phyloP scores from a whole-genome alignment of 169 alveolate species.

The Plasmodium gonderi region DNA sequence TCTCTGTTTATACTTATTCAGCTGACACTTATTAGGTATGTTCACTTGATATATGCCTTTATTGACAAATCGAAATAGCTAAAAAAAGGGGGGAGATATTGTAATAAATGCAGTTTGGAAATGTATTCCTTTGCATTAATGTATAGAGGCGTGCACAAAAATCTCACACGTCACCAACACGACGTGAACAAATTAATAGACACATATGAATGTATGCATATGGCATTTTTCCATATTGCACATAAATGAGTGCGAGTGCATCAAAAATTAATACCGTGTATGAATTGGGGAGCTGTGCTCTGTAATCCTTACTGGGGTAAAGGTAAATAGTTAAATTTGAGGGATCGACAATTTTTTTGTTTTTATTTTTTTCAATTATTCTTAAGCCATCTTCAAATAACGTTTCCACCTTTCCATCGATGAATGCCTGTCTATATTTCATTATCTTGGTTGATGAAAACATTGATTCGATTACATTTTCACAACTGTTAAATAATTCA shows the following conservation, averaged over 20 bases:
- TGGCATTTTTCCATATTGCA: not conserved
- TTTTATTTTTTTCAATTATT: conserved; percentile 73
- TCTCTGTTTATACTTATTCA: conserved; percentile 43
- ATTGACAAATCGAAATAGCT: conserved; percentile 65
- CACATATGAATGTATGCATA: not conserved
- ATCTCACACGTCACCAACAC: no score
- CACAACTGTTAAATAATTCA: conserved; percentile 66
- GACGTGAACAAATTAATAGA: not conserved
- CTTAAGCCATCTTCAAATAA: conserved; percentile 74
- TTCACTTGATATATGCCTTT: conserved; percentile 75
- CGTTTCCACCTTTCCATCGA: conserved; percentile 75
- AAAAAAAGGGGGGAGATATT: not conserved
- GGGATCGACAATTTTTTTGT: conserved; percentile 70
- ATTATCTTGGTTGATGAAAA: conserved; percentile 62
- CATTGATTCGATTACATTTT: conserved; percentile 67
- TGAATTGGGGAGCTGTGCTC: conserved; percentile 57
- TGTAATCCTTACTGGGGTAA: conserved; percentile 67
- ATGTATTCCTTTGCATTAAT: no score
- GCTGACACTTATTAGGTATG: conserved; percentile 68
- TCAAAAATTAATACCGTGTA: conserved; percentile 27
- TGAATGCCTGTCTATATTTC: conserved; percentile 74
- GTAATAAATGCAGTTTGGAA: not conserved
- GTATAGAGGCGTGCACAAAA: no score
- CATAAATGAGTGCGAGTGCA: no score
- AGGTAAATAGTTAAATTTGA: conserved; percentile 45